A percentile compares a stretch with the other conserved stretches of the same genome.
Conservation (phyloP, 306 rosid species). For the Lathyrus oleraceus region DNA sequence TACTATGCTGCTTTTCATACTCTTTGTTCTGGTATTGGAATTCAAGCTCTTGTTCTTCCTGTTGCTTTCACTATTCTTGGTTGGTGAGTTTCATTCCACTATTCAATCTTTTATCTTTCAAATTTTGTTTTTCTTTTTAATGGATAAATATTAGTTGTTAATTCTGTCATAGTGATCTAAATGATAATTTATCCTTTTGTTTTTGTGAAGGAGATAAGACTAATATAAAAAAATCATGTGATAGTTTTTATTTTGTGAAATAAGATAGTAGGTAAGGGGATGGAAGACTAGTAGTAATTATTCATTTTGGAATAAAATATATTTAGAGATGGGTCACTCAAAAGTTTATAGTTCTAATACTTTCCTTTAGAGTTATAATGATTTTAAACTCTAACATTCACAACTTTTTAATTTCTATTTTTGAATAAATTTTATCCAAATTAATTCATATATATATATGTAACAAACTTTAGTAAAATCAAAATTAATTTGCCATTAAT, state of each 20-base stretch:
- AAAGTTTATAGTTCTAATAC: no score
- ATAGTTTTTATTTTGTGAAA: not conserved
- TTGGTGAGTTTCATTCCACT: constrained; percentile 45
- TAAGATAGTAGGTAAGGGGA: not conserved
- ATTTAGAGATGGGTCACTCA: no score
- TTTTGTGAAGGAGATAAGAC: not conserved
- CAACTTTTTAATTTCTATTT: no score
- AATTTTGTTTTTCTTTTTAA: not conserved
- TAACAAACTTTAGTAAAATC: no score
- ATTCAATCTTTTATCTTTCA: not conserved
- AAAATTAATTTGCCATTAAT: not conserved
- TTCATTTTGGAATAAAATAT: no score
- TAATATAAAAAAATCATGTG: not conserved
- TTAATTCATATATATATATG: no score
- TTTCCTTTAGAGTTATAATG: no score
- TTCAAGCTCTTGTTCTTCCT: constrained; percentile 71
- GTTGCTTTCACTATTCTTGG: constrained; percentile 66
- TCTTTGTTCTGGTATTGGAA: constrained; percentile 65
- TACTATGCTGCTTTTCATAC: constrained; percentile 63
- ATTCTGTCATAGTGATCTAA: not conserved
- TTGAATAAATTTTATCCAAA: no score
- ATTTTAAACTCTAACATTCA: no score
- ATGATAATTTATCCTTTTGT: not conserved
- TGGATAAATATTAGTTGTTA: not conserved
- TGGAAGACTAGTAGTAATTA: not conserved